A percentile compares a stretch with the other conserved stretches of the same genome.
These are phyloP conservation scores for Aspergillus nomiae DNA, from an alignment of 2,329 filamentous ascomycete species.

Conservation along the genomic window DNA sequence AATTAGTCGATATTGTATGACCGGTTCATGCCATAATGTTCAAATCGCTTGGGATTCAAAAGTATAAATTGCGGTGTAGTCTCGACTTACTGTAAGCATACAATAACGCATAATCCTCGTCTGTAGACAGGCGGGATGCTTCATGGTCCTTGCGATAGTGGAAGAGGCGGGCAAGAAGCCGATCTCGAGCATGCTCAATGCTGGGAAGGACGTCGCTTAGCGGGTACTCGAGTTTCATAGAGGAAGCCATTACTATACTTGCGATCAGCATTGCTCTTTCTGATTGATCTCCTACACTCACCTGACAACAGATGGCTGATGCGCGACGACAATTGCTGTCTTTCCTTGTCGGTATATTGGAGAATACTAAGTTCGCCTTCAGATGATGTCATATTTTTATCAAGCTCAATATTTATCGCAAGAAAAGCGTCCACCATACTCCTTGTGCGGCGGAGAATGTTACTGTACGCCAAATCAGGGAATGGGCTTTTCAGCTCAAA, in stretches of 20 bases:
- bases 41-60: not conserved
- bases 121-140: conserved; percentile 46
- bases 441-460: conserved; percentile 77
- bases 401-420: conserved; percentile 90
- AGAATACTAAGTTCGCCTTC: conserved; percentile 81
- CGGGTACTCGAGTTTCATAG: conserved; percentile 91
- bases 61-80: not conserved
- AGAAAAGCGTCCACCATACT: conserved; percentile 92
- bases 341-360: conserved; percentile 75
- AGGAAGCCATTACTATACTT: conserved; percentile 81
- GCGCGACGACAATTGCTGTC: conserved; percentile 77
- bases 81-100: conserved; percentile 76
- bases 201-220: conserved; percentile 86
- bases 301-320: conserved; percentile 82
- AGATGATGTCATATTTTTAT: conserved; percentile 73
- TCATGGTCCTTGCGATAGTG: conserved; percentile 75
- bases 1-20: not conserved
- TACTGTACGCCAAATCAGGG: conserved; percentile 69
- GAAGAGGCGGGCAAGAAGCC: conserved; percentile 83
- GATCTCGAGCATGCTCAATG: conserved; percentile 76
- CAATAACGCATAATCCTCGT: conserved; percentile 79
- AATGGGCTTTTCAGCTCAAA: conserved; percentile 90
- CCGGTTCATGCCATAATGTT: not conserved
- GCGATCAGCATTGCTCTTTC: conserved; percentile 9
- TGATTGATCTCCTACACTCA: conserved; percentile 32